These are phyloP conservation scores for Penicillium sp. DNA, from an alignment of 2,329 filamentous ascomycete species.

Conservation along the genomic window DNA sequence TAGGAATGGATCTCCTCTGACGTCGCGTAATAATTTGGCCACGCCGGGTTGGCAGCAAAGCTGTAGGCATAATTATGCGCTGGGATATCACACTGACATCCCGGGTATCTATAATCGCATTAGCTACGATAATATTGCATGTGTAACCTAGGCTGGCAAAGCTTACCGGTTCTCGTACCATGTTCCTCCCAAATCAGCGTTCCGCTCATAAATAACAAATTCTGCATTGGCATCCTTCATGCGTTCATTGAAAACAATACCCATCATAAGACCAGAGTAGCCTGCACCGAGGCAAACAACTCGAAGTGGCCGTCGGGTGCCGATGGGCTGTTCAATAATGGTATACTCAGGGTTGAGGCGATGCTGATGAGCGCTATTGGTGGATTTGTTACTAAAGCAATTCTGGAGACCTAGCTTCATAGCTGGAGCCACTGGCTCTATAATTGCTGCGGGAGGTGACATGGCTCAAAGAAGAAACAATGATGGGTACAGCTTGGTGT, in stretches of 20 bases:
- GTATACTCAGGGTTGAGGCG: not conserved
- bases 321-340: conserved; percentile 3
- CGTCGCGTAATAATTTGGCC: conserved; percentile 42
- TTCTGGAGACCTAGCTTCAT: not conserved
- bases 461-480: not conserved
- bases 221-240: conserved; percentile 1
- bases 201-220: conserved; percentile 7
- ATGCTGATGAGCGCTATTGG: not conserved
- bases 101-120: conserved; percentile 25
- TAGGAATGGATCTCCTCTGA: conserved; percentile 45
- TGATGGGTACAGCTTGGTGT: not conserved
- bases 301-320: conserved; percentile 8
- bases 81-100: conserved; percentile 36
- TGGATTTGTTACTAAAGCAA: not conserved
- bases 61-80: conserved; percentile 41
- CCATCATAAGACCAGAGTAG: conserved; percentile 18
- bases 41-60: conserved; percentile 45
- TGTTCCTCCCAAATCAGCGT: conserved; percentile 32
- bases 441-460: not conserved
- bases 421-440: not conserved
- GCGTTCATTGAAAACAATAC: conserved; percentile 25
- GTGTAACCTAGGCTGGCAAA: too few relatives aligned
- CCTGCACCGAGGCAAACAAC: conserved; percentile 17
- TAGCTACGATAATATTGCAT: too few relatives aligned
- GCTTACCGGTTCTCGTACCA: conserved; percentile 29